These are phyloP conservation scores for Magnaporthiopsis poae DNA, from an alignment of 2,329 filamentous ascomycete genomes.

Conservation along the genomic window DNA sequence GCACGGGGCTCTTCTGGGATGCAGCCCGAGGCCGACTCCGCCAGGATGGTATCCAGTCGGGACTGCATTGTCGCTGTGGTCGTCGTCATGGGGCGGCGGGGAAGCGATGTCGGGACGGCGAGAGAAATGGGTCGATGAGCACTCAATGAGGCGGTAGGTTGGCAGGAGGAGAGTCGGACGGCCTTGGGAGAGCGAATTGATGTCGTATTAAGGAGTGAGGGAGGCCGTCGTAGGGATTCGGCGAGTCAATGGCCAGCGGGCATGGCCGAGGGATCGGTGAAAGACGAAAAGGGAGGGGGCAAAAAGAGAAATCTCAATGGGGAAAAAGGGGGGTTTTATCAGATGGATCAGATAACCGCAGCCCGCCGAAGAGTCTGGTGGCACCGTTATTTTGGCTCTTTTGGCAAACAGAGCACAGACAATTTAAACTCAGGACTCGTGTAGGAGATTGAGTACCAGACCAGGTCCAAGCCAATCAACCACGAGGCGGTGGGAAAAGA, in stretches of 20 bases:
- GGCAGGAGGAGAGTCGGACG: conserved; percentile 11
- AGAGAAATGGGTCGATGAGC: neutral
- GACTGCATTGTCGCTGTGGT: conserved; percentile 26
- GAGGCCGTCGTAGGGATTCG: conserved; percentile 1
- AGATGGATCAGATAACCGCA: conserved; percentile 3
- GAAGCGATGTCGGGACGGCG: neutral
- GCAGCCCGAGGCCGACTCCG: conserved; percentile 30
- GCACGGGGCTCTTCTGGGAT: conserved; percentile 34
- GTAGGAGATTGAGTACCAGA: neutral
- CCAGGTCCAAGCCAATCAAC: too few relatives aligned
- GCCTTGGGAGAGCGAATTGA: neutral
- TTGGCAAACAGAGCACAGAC: too few relatives aligned
- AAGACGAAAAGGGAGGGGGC: neutral
- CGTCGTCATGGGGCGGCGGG: conserved; percentile 13
- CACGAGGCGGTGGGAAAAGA: neutral
- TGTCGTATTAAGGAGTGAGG: neutral
- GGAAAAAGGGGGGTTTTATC: neutral
- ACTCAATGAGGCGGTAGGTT: neutral
- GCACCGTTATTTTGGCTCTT: too few relatives aligned
- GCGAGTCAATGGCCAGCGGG: neutral
- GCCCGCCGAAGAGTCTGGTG: too few relatives aligned
- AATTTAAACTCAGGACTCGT: neutral
- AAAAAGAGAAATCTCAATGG: neutral
- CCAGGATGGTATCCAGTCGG: conserved; percentile 28
- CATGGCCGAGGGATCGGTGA: neutral